Evolutionary conservation across 768 basidiomycete genomes (phyloP), one percentile per base, ranked within the genome.

Genomic region (Calocera viscosa): DNA sequence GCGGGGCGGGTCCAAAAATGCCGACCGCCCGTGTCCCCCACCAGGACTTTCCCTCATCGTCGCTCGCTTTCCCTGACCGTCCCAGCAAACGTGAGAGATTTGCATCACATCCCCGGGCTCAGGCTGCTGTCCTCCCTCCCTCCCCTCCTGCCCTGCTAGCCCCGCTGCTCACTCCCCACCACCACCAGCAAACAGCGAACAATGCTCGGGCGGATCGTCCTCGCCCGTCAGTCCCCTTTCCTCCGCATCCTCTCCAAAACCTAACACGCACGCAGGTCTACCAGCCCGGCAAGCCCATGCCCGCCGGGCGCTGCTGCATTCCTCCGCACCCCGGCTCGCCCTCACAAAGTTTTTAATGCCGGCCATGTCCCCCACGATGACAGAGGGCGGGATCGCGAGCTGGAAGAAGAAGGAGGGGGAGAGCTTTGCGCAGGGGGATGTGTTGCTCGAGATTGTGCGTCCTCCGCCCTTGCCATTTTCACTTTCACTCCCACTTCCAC

Each of bases 361-460:
- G 67, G 94, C 96, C 72, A 99, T 98, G 95, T 95, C 92, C 69
- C 96, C 96, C 34, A 99, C 96, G 67, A 99, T 99, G 96, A 94
- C 94, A 1, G 96, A 98, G 81, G 96, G 96, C 69, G 96, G 95
- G 70, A 96, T 99, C 76, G 90, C 95, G 53, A 82, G 83, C 34
- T 99, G 96, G 94, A 98, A 98, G 83, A 89, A 90, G 80, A 88
- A 88, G 77, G 95, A 97, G 76, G 96, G 96, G 66, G 94, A 97
- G 72, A 64, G 86, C 1, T 99, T 95, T 75, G 70, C 86, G 19
- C 84, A 87, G 7, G 95, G 96, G 28, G 96, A 99, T 73, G 94
- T 99, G 69, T 79, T 99, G 68, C 86, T 98, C 60, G 95, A 98
- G 78, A 94, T 99, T 72, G 94, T 94, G 70, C 73, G 86, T 79